These are phyloP conservation scores for Alternaria triticimaculans DNA, from an alignment of 2,329 filamentous ascomycete genomes.

Conservation along the genomic window DNA sequence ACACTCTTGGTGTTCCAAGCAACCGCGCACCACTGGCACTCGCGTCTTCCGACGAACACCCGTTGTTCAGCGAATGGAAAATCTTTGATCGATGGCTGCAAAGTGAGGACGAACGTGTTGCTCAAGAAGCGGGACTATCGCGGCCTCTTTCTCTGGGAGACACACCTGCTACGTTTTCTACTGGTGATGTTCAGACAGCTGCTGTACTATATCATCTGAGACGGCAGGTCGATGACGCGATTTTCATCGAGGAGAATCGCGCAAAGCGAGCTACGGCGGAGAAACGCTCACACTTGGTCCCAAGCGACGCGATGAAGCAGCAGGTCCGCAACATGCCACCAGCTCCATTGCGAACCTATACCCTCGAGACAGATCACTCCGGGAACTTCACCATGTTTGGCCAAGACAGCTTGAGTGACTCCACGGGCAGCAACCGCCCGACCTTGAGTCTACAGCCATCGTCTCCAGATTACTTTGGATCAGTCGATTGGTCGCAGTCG, in stretches of 20 bases:
- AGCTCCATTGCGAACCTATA: constrained; percentile 34
- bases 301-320: constrained; percentile 38
- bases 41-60: constrained; percentile 36
- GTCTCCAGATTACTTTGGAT: constrained; percentile 23
- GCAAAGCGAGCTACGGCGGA: constrained; percentile 35
- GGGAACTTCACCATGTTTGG: constrained; percentile 26
- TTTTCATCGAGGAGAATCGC: constrained; percentile 41
- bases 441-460: constrained; percentile 13
- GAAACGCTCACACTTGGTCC: constrained; percentile 33
- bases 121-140: constrained; percentile 21
- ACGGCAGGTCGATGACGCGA: constrained; percentile 40
- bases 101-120: constrained; percentile 36
- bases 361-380: constrained; percentile 32
- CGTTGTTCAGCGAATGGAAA: constrained; percentile 40
- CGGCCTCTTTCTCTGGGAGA: constrained; percentile 32
- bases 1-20: constrained; percentile 25
- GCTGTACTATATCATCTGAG: constrained; percentile 36
- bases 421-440: constrained; percentile 21
- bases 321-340: constrained; percentile 34
- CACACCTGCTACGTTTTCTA: constrained; percentile 21
- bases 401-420: constrained; percentile 14
- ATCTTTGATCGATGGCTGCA: constrained; percentile 39
- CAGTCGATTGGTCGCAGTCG: constrained; percentile 22
- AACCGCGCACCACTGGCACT: constrained; percentile 26
- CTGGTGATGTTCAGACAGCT: constrained; percentile 33